Percentiles rank a stretch among this genome's conserved stretches.
phyloP scores from a whole-genome alignment of 2,329 filamentous ascomycete genomes.

The Atkinsonella hypoxylon region DNA sequence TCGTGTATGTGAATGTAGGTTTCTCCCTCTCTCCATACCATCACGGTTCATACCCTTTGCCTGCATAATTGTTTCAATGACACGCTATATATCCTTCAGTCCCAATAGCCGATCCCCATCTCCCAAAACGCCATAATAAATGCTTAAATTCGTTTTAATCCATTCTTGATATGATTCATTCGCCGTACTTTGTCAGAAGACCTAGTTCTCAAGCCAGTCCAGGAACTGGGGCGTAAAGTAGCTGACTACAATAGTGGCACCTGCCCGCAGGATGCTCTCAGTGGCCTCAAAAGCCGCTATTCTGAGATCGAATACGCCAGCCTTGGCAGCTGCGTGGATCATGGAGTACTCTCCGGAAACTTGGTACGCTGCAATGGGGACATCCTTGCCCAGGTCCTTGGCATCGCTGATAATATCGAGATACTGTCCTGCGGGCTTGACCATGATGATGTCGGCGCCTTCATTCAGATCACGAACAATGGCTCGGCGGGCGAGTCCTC shows the following conservation, averaged over 20 bases:
- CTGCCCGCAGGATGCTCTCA: conserved; percentile 84
- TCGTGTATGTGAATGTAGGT: too few species aligned
- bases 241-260: conserved; percentile 83
- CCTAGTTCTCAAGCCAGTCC: conserved; percentile 49
- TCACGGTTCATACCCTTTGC: too few species aligned
- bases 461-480: conserved; percentile 84
- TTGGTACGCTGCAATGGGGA: conserved; percentile 92
- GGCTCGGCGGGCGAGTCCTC: conserved; percentile 81
- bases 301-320: conserved; percentile 91
- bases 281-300: conserved; percentile 91
- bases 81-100: not conserved
- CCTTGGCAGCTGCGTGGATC: conserved; percentile 92
- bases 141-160: not conserved
- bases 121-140: not conserved
- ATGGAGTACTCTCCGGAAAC: conserved; percentile 96
- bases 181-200: not conserved
- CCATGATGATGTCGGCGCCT: conserved; percentile 97
- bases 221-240: conserved; percentile 84
- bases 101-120: not conserved
- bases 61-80: not conserved
- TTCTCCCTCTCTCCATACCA: too few species aligned
- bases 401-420: conserved; percentile 96
- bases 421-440: conserved; percentile 93
- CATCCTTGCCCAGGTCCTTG: conserved; percentile 82
- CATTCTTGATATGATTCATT: not conserved